Evolutionary conservation across 192 early-diverging fungal genomes (phyloP).

Genomic region (Spizellomyces sp.): DNA sequence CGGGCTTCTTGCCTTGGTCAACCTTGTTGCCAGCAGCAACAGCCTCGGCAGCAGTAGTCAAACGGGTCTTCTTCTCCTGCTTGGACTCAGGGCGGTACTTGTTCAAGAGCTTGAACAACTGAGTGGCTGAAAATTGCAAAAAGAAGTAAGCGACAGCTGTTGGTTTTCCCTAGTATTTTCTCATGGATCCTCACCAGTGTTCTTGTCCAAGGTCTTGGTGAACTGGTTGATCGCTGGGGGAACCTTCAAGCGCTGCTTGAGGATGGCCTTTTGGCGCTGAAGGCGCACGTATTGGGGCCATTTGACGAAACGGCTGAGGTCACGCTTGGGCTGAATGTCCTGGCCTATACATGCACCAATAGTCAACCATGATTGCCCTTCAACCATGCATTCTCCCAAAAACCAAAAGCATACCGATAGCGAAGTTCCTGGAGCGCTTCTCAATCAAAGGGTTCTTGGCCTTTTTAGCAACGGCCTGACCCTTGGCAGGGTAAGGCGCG

Average conservation of each 20-base stretch:
- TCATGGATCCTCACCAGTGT: constrained; percentile 62
- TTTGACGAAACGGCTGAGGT: constrained; percentile 96
- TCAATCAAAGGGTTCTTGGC: constrained; percentile 90
- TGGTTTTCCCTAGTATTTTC: background rate
- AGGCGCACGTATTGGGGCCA: constrained; percentile 99
- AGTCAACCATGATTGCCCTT: background rate
- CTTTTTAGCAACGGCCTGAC: constrained; percentile 57
- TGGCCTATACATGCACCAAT: constrained; percentile 58
- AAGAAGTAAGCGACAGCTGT: background rate
- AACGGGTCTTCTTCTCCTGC: constrained; percentile 93
- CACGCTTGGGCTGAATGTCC: constrained; percentile 93
- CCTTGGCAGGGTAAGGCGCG: constrained; percentile 76
- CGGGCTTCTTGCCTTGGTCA: constrained; percentile 89
- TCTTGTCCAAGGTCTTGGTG: constrained; percentile 96
- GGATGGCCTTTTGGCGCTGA: constrained; percentile 97
- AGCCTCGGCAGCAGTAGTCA: constrained; percentile 82
- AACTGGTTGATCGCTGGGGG: constrained; percentile 99
- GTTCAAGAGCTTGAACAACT: constrained; percentile 96
- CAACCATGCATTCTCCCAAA: background rate
- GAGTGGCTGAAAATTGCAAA: constrained; percentile 63
- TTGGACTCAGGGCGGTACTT: constrained; percentile 99
- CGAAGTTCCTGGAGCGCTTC: constrained; percentile 91
- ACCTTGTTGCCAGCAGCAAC: constrained; percentile 88
- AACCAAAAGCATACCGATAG: constrained; percentile 69
- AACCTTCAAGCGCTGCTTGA: constrained; percentile 98